Percentiles rank a stretch among this genome's conserved stretches.
These are phyloP conservation scores for Chaetomium sp. DNA, from an alignment of 2,329 filamentous ascomycete species.

Conservation along the genomic window DNA sequence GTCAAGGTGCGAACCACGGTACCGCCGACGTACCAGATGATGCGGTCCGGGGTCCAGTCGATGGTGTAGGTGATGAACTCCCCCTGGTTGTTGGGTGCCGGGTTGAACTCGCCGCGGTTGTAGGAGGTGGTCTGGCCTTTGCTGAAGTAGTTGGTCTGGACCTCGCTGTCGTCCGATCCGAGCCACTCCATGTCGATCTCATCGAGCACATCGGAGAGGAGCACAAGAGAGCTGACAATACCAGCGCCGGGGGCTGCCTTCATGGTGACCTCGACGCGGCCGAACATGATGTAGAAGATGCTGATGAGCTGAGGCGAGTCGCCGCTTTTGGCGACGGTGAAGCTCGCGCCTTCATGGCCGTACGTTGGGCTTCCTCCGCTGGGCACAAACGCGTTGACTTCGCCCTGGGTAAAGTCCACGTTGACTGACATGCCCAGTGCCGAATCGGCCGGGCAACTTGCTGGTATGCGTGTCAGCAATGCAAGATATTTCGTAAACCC, in stretches of 20 bases:
- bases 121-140: conserved; percentile 82
- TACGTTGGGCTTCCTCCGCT: conserved; percentile 65
- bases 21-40: conserved; percentile 81
- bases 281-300: conserved; percentile 99
- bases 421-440: conserved; percentile 77
- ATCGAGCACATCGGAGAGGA: conserved; percentile 86
- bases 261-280: conserved; percentile 76
- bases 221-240: conserved; percentile 86
- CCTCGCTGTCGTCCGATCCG: conserved; percentile 65
- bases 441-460: conserved; percentile 65
- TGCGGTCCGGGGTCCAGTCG: conserved; percentile 81
- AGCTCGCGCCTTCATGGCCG: conserved; percentile 66
- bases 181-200: conserved; percentile 99
- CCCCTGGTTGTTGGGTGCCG: conserved; percentile 61
- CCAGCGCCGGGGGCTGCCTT: conserved; percentile 82
- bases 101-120: conserved; percentile 79
- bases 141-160: conserved; percentile 97
- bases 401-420: conserved; percentile 75
- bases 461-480: conserved; percentile 24
- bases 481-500: background rate
- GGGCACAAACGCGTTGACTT: conserved; percentile 70
- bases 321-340: conserved; percentile 70
- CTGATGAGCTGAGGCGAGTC: conserved; percentile 82
- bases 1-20: conserved; percentile 69
- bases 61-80: conserved; percentile 80